Base-by-base conservation (phyloP, 495 filamentous ascomycete species). In the Talaromyces trachyspermus region DNA sequence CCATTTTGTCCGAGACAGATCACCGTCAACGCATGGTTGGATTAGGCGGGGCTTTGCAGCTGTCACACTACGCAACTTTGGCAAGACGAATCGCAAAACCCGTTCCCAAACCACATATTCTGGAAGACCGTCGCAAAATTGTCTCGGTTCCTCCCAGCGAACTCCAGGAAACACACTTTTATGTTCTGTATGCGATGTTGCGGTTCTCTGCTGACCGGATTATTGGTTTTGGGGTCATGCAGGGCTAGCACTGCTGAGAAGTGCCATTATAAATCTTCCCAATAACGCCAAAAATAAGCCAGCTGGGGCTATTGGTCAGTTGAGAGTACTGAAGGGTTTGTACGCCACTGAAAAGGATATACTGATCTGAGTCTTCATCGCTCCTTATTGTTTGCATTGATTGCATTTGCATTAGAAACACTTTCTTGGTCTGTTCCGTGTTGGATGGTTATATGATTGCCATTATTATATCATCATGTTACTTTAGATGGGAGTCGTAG, bases 1-100 rank as follows among this genome's bases (percentile, higher is more conserved):
- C 62, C 62, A 3, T 92, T 72, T 66, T 86, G 40, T 52, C 66
- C 2, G 80, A 86, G 49, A 81, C 89, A 52, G 57, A 63, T 8
- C 88, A 96, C 64, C 73, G 74, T 49, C 83, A 88, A 54, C 77
- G 86, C 17, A 91, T 95, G 85, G 84, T 79, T 5, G 92, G 89
- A 2, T 66, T 96, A 1, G 87, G 80, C 0, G 81, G 85, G 94
- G 94, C 2, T 99, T 80, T 58, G 83, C 90, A 0, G 76, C 91
- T 5, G 66, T 97, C 12, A 75, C 83, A 2, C 70, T 95, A 5
- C 82, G 91, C 25, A 85, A 94, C 54, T 98, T 95, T 56, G 70
- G 73, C 25, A 80, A 74, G 51, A 77, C 81, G 0, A 68, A 69
- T 23, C 69, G 70, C n/a, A 60, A 59, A 94, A 94, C 49, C 89